These are phyloP conservation scores for Cnidoscolus chayamansa DNA, from an alignment of 441 rosid genomes.

Conservation along the genomic window DNA sequence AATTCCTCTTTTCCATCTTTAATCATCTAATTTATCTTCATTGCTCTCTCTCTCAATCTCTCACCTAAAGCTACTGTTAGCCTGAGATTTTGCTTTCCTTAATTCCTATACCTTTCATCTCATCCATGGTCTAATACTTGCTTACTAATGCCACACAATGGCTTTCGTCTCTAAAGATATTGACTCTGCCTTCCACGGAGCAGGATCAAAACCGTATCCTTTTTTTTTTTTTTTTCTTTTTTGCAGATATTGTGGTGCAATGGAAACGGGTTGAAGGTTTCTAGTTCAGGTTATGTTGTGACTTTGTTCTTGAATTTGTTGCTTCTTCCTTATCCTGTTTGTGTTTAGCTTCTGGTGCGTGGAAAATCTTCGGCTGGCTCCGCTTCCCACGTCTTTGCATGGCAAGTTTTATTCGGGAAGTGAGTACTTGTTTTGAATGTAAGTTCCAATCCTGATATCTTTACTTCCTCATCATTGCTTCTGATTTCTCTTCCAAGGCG, in stretches of 20 bases:
- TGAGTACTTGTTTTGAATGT: conserved; percentile 65
- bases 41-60: too few species aligned
- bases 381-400: too few species aligned
- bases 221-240: not conserved
- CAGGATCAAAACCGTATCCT: conserved; percentile 63
- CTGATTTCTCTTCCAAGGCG: too few species aligned
- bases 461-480: too few species aligned
- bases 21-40: not conserved
- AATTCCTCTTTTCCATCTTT: not conserved
- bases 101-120: not conserved
- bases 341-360: too few species aligned
- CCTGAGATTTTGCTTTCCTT: not conserved
- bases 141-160: conserved; percentile 37
- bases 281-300: too few species aligned
- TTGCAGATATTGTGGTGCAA: not conserved
- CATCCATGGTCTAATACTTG: too few species aligned
- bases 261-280: not conserved
- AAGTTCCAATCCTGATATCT: conserved; percentile 21
- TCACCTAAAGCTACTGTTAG: too few species aligned
- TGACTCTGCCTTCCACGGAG: conserved; percentile 55
- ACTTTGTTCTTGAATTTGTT: too few species aligned
- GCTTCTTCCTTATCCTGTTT: too few species aligned
- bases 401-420: conserved; percentile 59
- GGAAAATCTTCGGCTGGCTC: too few species aligned
- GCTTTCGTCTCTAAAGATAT: conserved; percentile 36